phyloP scores from a whole-genome alignment of 1,284 basidiomycete genomes.

The Tilletia caries region DNA sequence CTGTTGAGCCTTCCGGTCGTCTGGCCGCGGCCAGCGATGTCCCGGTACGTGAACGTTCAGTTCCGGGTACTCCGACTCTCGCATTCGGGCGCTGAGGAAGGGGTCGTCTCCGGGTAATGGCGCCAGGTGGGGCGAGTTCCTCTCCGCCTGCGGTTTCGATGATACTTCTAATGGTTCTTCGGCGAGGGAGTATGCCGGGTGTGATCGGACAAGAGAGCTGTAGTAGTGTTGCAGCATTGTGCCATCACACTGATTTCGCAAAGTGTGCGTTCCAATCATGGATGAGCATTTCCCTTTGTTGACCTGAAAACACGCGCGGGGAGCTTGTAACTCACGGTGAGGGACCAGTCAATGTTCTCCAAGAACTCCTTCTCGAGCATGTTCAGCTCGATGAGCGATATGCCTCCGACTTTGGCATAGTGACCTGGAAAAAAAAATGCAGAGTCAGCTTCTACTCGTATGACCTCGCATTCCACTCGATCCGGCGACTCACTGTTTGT shows the following conservation, averaged over 20 bases:
- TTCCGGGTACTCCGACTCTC: not conserved
- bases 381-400: conserved; percentile 51
- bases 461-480: no score
- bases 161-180: not conserved
- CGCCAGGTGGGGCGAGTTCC: not conserved
- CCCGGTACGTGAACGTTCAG: conserved; percentile 3
- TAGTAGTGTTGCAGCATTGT: conserved; percentile 51
- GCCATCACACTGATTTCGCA: conserved; percentile 26
- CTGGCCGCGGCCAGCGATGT: conserved; percentile 11
- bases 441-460: not conserved
- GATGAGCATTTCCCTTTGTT: no score
- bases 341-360: conserved; percentile 48
- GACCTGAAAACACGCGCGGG: not conserved
- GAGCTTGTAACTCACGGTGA: conserved; percentile 26
- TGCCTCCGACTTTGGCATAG: conserved; percentile 51
- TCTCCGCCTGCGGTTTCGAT: not conserved
- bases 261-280: not conserved
- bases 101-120: conserved; percentile 2
- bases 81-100: conserved; percentile 7
- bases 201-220: conserved; percentile 42
- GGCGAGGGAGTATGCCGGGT: conserved; percentile 29
- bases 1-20: conserved; percentile 9
- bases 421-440: conserved; percentile 27
- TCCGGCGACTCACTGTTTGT: conserved; percentile 37
- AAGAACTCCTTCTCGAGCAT: conserved; percentile 53